Evolutionary conservation across 306 rosid genomes (phyloP), one percentile per base, ranked within the genome.

Genomic region (Quillaja saponaria): DNA sequence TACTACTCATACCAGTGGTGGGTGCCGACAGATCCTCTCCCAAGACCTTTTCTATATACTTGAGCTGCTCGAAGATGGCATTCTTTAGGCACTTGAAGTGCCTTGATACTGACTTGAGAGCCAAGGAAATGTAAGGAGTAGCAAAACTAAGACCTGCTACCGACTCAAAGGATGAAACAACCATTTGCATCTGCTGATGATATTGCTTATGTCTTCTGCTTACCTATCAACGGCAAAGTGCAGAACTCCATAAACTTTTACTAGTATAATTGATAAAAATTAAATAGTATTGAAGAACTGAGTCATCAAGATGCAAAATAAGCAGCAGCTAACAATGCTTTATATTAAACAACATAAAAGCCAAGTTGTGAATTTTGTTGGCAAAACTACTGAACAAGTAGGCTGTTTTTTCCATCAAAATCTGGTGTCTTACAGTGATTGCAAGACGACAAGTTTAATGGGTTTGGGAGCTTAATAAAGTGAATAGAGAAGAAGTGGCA

Each of bases 151-250:
- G 88, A 42, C 96, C 99, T 6, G 95, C 83, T 3, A 92, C 96
- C 2, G 96, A 77, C 55, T 92, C 91, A 18, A 92, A 92, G 9
- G 99, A 86, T 16, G 91, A 72, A 65, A 92, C 82, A 21, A 92
- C 95, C 96, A 89, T 82, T 74, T 92, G 89, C 95, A 92, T 89
- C 68, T 92, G 99, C 39, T 84, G 96, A 68, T 87, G 79, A 72
- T 92, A 92, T 68, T 92, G 99, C 76, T 71, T 92, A 83, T 78
- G 80, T 68, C 82, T 84, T 76, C 83, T 74, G 49, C 75, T 72
- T 44, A 92, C 95, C 98, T 92, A 61, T 68, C 28, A 40, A 68
- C 31, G 7, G 40, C 20, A 47, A 56, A 61, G 25, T 17, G 21
- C 55, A 63, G 14, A 25, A 25, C 2, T 25, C 4, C 31, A 25